Percentiles rank a stretch among this genome's conserved stretches.
Conservation (phyloP, 2,329 filamentous ascomycete species). For the Arachnopeziza araneosa region DNA sequence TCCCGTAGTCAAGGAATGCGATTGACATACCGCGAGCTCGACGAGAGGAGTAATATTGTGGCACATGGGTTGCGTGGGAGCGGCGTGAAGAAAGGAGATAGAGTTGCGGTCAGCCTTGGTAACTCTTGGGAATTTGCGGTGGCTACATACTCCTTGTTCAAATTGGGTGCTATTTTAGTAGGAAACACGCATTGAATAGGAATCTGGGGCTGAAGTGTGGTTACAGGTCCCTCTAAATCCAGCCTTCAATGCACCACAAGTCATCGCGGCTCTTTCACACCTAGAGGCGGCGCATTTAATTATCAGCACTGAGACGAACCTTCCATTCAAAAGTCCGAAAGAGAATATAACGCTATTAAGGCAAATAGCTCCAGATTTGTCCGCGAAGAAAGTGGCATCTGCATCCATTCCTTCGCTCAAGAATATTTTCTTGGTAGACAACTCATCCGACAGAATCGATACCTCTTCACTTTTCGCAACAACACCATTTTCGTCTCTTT, state of each 20-base stretch:
- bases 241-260: constrained; percentile 74
- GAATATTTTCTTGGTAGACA: constrained; percentile 73
- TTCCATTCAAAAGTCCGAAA: constrained; percentile 61
- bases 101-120: constrained; percentile 80
- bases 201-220: background rate
- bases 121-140: constrained; percentile 81
- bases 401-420: constrained; percentile 62
- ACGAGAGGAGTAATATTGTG: constrained; percentile 69
- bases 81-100: constrained; percentile 75
- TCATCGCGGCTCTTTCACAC: constrained; percentile 71
- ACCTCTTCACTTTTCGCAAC: constrained; percentile 40
- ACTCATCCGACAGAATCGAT: constrained; percentile 44
- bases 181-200: constrained; percentile 10
- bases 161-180: constrained; percentile 84
- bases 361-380: constrained; percentile 42
- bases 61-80: constrained; percentile 63
- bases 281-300: constrained; percentile 69
- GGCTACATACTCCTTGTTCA: constrained; percentile 85
- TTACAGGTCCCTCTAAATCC: constrained; percentile 79
- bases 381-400: constrained; percentile 35
- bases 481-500: constrained; percentile 32
- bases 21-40: constrained; percentile 70
- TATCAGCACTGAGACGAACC: constrained; percentile 81
- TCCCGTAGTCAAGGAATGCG: constrained; percentile 44
- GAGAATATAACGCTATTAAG: constrained; percentile 54